Evolutionary conservation across 345 rosid genomes (phyloP).

Genomic region (Eucalyptus sp.): DNA sequence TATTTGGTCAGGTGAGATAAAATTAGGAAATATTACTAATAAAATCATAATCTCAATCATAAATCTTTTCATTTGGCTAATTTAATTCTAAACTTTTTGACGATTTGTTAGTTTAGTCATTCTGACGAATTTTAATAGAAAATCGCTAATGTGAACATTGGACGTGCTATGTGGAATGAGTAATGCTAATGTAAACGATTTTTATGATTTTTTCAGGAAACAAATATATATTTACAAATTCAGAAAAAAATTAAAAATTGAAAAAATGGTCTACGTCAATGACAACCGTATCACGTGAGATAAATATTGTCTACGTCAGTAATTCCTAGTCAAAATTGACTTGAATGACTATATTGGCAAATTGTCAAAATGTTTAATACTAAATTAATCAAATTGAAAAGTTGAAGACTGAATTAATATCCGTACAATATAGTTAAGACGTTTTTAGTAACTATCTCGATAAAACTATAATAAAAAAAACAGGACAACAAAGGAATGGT

Average conservation of each 20-base stretch:
- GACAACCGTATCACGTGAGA: accelerated
- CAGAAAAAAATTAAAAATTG: background rate
- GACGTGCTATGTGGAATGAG: accelerated
- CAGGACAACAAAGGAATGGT: background rate
- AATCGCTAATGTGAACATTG: background rate
- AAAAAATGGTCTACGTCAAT: background rate
- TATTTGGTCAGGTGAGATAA: background rate
- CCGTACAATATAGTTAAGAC: background rate
- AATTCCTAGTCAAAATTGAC: accelerated
- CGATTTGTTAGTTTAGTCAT: background rate
- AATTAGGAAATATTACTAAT: background rate
- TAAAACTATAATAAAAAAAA: background rate
- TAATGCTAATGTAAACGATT: accelerated
- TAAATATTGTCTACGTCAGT: accelerated
- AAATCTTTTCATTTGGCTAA: accelerated
- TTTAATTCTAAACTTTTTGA: accelerated
- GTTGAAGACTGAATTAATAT: accelerated
- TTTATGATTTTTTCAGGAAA: background rate
- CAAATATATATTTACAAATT: background rate
- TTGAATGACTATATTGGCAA: accelerated
- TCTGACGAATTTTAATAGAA: accelerated
- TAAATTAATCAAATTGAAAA: background rate
- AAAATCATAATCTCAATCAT: background rate
- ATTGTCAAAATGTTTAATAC: accelerated
- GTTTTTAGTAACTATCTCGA: background rate